A percentile compares a stretch with the other conserved stretches of the same genome.
These are phyloP conservation scores for Corinectria fuckeliana DNA, from an alignment of 2,329 filamentous ascomycete species.

Conservation along the genomic window DNA sequence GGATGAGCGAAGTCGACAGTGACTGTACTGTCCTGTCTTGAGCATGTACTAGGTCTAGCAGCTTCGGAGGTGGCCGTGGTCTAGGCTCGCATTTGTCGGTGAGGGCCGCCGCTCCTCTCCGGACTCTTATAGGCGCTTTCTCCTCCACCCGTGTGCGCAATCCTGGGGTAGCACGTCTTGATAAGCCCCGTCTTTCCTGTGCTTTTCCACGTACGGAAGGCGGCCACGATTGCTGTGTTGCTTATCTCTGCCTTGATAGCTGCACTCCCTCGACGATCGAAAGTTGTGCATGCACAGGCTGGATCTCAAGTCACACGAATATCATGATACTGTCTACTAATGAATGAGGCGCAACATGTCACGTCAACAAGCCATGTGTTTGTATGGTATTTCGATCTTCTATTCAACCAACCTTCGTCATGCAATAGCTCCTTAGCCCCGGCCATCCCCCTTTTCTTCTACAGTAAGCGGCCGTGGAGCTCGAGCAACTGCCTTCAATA, in stretches of 20 bases:
- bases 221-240: background rate
- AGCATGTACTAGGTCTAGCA: background rate
- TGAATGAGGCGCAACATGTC: too few relatives aligned
- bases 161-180: background rate
- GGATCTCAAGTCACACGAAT: too few relatives aligned
- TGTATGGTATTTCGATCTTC: too few relatives aligned
- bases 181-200: background rate
- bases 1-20: background rate
- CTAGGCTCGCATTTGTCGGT: background rate
- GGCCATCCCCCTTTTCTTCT: background rate
- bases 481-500: background rate
- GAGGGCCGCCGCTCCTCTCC: background rate
- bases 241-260: background rate
- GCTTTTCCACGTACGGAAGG: background rate
- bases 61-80: background rate
- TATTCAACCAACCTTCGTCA: too few relatives aligned
- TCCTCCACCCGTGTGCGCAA: background rate
- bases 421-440: too few relatives aligned
- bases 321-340: too few relatives aligned
- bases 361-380: too few relatives aligned
- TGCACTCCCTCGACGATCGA: background rate
- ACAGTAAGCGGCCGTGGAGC: background rate
- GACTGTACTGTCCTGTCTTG: background rate
- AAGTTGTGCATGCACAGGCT: background rate
- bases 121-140: background rate